Conservation (phyloP, 192 early-diverging fungal genomes). For the Haplosporangium gracile region DNA sequence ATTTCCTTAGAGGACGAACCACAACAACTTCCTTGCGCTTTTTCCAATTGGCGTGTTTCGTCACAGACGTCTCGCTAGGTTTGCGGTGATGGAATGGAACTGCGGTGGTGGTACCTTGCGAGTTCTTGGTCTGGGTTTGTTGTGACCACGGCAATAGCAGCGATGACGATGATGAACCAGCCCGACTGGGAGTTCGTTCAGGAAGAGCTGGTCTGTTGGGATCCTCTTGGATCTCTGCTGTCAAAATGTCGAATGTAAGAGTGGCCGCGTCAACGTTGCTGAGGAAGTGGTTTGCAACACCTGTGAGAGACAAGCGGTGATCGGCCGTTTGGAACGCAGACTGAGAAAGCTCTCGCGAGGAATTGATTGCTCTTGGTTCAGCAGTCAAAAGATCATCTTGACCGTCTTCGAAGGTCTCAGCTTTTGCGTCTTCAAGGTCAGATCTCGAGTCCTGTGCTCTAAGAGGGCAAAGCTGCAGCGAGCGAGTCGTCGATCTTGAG, state of each 20-base stretch:
- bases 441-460: neutral
- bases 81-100: neutral
- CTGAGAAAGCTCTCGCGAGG: neutral
- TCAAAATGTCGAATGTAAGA: neutral
- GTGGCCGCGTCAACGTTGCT: neutral
- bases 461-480: neutral
- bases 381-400: neutral
- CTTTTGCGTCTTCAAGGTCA: neutral
- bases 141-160: too few relatives aligned
- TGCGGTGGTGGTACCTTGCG: neutral
- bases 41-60: constrained; percentile 5
- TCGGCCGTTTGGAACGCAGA: neutral
- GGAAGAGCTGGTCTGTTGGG: neutral
- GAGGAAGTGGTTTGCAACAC: neutral
- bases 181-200: neutral
- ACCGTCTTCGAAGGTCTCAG: neutral
- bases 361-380: neutral
- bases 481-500: neutral
- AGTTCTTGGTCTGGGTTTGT: neutral
- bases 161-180: neutral
- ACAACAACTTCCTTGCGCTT: constrained; percentile 26
- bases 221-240: neutral
- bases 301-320: neutral
- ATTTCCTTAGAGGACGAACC: neutral
- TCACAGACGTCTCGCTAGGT: neutral